phyloP scores from a whole-genome alignment of 345 rosid genomes.

The Abelmoschus esculentus region DNA sequence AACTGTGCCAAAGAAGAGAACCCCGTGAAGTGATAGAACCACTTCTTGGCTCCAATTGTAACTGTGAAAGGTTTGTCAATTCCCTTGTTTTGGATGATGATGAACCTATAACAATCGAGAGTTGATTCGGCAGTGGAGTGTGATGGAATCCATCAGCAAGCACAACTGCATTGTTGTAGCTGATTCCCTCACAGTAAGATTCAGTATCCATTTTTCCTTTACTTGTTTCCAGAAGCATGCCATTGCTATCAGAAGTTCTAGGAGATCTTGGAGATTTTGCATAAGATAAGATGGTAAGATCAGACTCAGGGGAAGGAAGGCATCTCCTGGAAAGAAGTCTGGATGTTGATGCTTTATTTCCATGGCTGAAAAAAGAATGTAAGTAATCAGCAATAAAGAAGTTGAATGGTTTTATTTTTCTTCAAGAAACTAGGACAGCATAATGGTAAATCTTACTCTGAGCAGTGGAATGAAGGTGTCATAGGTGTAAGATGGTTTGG shows the following conservation, averaged over 20 bases:
- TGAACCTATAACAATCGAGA: conserved; percentile 14
- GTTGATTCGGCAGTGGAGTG: conserved; percentile 23
- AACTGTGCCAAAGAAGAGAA: too few species aligned
- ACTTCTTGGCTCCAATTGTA: conserved; percentile 23
- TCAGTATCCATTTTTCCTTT: conserved; percentile 18
- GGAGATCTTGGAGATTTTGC: conserved; percentile 19
- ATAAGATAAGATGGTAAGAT: conserved; percentile 19
- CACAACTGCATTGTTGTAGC: conserved; percentile 19
- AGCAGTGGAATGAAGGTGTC: conserved; percentile 38
- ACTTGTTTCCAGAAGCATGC: too few species aligned
- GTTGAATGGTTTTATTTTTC: not conserved
- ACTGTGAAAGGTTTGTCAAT: conserved; percentile 19
- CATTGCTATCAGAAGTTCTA: conserved; percentile 18
- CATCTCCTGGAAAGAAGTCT: conserved; percentile 18
- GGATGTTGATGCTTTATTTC: conserved; percentile 30
- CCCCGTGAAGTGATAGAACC: too few species aligned
- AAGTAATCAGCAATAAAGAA: conserved; percentile 7
- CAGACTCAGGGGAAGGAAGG: conserved; percentile 30
- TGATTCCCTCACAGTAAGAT: conserved; percentile 16
- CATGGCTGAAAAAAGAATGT: conserved; percentile 24
- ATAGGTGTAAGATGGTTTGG: conserved; percentile 27
- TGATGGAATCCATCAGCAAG: conserved; percentile 29
- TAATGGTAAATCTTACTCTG: conserved; percentile 27
- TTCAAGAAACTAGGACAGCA: not conserved
- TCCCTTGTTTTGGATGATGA: conserved; percentile 31